These are phyloP conservation scores for Elsinoe perseae DNA, from an alignment of 2,329 filamentous ascomycete species.

Conservation along the genomic window DNA sequence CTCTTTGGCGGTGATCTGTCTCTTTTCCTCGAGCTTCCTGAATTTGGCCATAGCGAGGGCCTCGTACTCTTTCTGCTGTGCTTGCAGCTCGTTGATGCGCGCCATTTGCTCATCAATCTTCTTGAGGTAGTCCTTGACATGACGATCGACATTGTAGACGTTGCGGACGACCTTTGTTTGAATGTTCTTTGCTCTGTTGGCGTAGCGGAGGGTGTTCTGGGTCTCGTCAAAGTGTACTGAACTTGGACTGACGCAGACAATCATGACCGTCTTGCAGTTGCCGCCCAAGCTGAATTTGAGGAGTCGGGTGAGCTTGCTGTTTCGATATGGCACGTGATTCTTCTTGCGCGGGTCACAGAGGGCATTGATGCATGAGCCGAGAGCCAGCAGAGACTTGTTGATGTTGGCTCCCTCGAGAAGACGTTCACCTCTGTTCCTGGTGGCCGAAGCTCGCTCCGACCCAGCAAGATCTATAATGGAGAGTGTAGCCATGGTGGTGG, in stretches of 20 bases:
- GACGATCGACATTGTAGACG: constrained; percentile 96
- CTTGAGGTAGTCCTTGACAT: constrained; percentile 98
- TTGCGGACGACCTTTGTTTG: constrained; percentile 99
- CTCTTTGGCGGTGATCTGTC: constrained; percentile 66
- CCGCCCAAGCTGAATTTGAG: constrained; percentile 95
- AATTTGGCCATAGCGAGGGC: constrained; percentile 77
- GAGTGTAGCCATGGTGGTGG: constrained; percentile 94
- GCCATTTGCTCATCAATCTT: constrained; percentile 98
- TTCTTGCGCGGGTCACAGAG: constrained; percentile 86
- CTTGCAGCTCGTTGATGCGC: constrained; percentile 92
- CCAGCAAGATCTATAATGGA: constrained; percentile 97
- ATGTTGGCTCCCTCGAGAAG: constrained; percentile 94
- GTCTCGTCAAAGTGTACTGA: constrained; percentile 97
- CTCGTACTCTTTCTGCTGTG: constrained; percentile 85
- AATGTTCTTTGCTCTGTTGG: constrained; percentile 97
- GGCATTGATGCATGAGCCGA: constrained; percentile 97
- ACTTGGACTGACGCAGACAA: constrained; percentile 94
- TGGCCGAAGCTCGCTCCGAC: constrained; percentile 90
- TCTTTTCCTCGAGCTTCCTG: constrained; percentile 81
- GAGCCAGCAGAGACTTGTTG: constrained; percentile 91
- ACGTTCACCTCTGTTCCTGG: constrained; percentile 89
- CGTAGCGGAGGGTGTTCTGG: constrained; percentile 94
- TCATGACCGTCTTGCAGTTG: constrained; percentile 99
- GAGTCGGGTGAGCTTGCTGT: constrained; percentile 91
- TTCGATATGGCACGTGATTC: constrained; percentile 93